Evolutionary conservation across 2,329 filamentous ascomycete species (phyloP), one percentile per base, ranked within the genome.

Genomic region (Aspergillus glaucus): DNA sequence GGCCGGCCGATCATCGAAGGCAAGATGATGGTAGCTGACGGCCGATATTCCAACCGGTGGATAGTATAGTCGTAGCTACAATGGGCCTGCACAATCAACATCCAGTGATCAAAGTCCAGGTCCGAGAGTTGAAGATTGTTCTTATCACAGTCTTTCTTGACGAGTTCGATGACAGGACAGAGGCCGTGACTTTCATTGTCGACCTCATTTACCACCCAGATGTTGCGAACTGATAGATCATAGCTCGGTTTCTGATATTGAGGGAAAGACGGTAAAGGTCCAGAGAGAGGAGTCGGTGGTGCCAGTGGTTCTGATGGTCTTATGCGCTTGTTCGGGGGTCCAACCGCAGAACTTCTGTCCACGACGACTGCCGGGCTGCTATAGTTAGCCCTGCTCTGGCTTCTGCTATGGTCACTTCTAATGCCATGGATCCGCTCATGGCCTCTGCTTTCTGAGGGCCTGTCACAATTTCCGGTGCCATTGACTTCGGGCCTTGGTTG

Each of bases 21-120:
- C 26, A 43, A 30, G n/a, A 43, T 42, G 24, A 37, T 15, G 5
- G 26, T 36, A 9, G 47, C n/a, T 17, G 47, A 36, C 12, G 47
- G 34, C 22, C 42, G 42, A 40, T 48, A 48, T 40, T 48, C 47
- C 41, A 48, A 22, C 17, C 47, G 42, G 32, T 48, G 47, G 7
- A 44, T 15, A n/a, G 34, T 40, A 39, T 34, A 40, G 19, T 45
- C 42, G 36, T 48, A 48, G 34, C 42, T 42, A 22, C 47, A 48
- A n/a, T 48, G 47, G 15, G 30, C 34, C 17, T 44, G 19, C 6
- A 44, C 42, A 17, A 32, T 39, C 14, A 15, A 36, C 4, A 48
- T 21, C 47, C 47, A 48, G 17, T 32, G 42, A 9, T 44, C 47
- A 39, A 44, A 48, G 39, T 44, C 47, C 15, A 48, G 19, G 4